Percentiles rank a stretch among this genome's conserved stretches.
These are phyloP conservation scores for Candida orba DNA, from an alignment of 805 yeast genomes.

Conservation along the genomic window DNA sequence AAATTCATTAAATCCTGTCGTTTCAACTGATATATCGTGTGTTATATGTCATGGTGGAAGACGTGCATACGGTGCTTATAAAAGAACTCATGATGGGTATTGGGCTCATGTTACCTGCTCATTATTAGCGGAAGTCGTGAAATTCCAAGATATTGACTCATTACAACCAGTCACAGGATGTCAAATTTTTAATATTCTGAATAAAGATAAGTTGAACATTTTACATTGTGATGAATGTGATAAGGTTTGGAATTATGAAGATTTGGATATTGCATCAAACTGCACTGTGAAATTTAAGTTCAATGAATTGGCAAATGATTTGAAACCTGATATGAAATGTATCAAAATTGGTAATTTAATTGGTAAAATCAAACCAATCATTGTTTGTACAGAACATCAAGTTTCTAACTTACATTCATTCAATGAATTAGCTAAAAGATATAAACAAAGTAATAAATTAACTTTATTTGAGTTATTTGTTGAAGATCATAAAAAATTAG, in stretches of 20 bases:
- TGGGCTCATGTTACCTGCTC: constrained; percentile 83
- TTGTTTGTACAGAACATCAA: constrained; percentile 37
- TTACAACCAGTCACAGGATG: constrained; percentile 44
- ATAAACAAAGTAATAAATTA: constrained; percentile 6
- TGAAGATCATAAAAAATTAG: constrained; percentile 16
- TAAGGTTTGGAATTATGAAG: constrained; percentile 41
- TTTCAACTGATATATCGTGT: constrained; percentile 54
- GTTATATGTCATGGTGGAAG: constrained; percentile 39
- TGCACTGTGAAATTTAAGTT: constrained; percentile 45
- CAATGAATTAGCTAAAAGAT: constrained; percentile 13
- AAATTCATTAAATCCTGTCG: constrained; percentile 56
- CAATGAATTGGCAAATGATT: constrained; percentile 1
- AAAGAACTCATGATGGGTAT: constrained; percentile 55
- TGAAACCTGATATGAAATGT: constrained; percentile 18
- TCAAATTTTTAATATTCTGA: constrained; percentile 17
- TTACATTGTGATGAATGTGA: constrained; percentile 46
- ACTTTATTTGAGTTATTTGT: constrained; percentile 17
- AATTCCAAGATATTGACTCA: constrained; percentile 33
- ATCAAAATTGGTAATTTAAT: constrained; percentile 15
- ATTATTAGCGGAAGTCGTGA: constrained; percentile 39
- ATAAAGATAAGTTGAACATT: constrained; percentile 35
- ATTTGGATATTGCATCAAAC: constrained; percentile 27
- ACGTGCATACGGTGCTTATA: constrained; percentile 34
- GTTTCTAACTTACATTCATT: constrained; percentile 20
- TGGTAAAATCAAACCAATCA: constrained; percentile 38